Evolutionary conservation across 805 yeast genomes (phyloP).

Genomic region (Starmerella apis): DNA sequence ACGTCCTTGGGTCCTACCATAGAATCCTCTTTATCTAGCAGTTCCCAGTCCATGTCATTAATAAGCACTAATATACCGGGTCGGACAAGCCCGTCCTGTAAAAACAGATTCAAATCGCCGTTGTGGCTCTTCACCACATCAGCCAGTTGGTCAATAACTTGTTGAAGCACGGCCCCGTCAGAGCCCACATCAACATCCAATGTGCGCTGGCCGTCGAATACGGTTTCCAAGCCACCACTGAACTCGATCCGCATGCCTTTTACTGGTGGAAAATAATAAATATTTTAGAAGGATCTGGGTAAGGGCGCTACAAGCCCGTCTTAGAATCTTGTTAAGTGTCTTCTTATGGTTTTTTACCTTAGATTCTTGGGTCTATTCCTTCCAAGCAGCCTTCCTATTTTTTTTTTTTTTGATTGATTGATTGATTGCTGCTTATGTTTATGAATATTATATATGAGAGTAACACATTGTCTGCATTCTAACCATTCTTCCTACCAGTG

Average conservation of each 20-base stretch:
- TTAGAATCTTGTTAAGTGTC: too few relatives aligned
- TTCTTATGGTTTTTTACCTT: too few relatives aligned
- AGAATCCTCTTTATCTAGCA: conserved; percentile 79
- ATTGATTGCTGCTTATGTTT: too few relatives aligned
- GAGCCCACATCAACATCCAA: conserved; percentile 41
- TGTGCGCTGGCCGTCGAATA: conserved; percentile 51
- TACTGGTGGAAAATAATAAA: too few relatives aligned
- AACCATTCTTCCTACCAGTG: too few relatives aligned
- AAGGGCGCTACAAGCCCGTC: too few relatives aligned
- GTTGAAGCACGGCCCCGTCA: conserved; percentile 35
- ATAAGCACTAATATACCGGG: conserved; percentile 88
- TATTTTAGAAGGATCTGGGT: too few relatives aligned
- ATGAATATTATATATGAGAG: too few relatives aligned
- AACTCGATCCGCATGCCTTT: conserved; percentile 31
- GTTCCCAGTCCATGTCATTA: conserved; percentile 94
- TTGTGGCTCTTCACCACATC: conserved; percentile 4
- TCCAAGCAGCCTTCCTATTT: too few relatives aligned
- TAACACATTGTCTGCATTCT: too few relatives aligned
- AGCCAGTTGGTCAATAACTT: conserved; percentile 37
- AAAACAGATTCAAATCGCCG: conserved; percentile 55
- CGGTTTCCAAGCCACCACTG: conserved; percentile 73
- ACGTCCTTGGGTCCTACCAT: conserved; percentile 65
- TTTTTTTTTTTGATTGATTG: too few relatives aligned
- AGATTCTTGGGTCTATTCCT: too few relatives aligned
- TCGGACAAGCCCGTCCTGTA: conserved; percentile 71